phyloP scores from a whole-genome alignment of 768 basidiomycete species.

The Tricholoma terreum region DNA sequence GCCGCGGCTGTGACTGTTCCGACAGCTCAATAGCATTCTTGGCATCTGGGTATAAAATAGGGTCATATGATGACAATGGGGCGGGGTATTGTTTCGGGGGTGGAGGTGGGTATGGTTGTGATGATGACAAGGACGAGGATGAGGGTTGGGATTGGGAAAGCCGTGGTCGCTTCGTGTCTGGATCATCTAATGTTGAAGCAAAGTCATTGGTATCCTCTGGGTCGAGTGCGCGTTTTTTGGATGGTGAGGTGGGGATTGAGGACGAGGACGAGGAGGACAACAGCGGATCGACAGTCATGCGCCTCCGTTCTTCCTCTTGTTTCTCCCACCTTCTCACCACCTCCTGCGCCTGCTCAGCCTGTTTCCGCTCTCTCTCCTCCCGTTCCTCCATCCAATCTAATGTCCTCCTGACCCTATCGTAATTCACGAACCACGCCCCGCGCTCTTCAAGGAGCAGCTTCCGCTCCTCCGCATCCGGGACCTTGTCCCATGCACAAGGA shows the following conservation, averaged over 20 bases:
- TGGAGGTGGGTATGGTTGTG: conserved; percentile 6
- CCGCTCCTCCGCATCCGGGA: conserved; percentile 13
- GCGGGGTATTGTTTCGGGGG: conserved; percentile 36
- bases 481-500: conserved; percentile 7
- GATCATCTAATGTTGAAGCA: background rate
- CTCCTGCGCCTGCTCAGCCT: conserved; percentile 11
- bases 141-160: conserved; percentile 4
- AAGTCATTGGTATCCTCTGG: conserved; percentile 2
- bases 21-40: conserved; percentile 26
- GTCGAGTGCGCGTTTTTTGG: conserved; percentile 15
- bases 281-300: conserved; percentile 5
- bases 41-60: conserved; percentile 34
- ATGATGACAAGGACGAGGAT: background rate
- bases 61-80: conserved; percentile 33
- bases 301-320: conserved; percentile 12
- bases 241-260: background rate
- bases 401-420: conserved; percentile 11
- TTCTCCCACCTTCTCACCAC: conserved; percentile 9
- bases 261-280: no score
- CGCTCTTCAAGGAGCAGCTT: conserved; percentile 4
- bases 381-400: conserved; percentile 10
- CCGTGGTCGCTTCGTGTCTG: conserved; percentile 10
- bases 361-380: conserved; percentile 8
- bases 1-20: conserved; percentile 13
- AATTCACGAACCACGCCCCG: conserved; percentile 2